phyloP scores from a whole-genome alignment of 768 basidiomycete genomes.

The Mycena venus region DNA sequence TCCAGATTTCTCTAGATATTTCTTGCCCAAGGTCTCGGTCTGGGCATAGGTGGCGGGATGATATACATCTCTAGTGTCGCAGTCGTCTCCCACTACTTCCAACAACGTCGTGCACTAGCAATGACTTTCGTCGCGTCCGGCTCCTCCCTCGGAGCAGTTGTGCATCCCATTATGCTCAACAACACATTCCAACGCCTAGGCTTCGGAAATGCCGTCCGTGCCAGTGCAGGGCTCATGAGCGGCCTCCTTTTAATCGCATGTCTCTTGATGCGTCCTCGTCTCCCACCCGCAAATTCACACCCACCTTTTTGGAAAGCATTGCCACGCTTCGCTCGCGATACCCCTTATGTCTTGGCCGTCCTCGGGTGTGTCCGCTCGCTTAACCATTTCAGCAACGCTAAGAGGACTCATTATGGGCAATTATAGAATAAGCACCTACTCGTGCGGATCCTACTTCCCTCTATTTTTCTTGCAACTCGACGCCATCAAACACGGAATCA shows the following conservation, averaged over 20 bases:
- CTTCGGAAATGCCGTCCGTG: constrained; percentile 64
- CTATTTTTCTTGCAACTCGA: constrained; percentile 59
- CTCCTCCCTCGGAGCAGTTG: constrained; percentile 69
- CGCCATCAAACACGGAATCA: constrained; percentile 47
- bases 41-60: constrained; percentile 56
- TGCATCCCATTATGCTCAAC: constrained; percentile 77
- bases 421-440: constrained; percentile 33
- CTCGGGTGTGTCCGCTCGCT: neutral
- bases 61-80: constrained; percentile 61
- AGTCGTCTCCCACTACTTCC: constrained; percentile 61
- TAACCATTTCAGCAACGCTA: too few species aligned
- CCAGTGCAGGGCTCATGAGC: constrained; percentile 58
- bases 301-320: neutral
- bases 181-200: constrained; percentile 61
- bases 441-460: constrained; percentile 47
- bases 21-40: neutral
- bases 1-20: neutral
- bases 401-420: too few species aligned
- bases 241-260: constrained; percentile 55
- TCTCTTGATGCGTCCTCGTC: constrained; percentile 48
- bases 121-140: constrained; percentile 63
- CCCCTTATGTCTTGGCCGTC: neutral
- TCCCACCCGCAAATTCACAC: constrained; percentile 46
- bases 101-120: constrained; percentile 49
- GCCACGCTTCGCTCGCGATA: neutral